These are phyloP conservation scores for Gymnopus androsaceus DNA, from an alignment of 1,284 basidiomycete species.

Conservation along the genomic window DNA sequence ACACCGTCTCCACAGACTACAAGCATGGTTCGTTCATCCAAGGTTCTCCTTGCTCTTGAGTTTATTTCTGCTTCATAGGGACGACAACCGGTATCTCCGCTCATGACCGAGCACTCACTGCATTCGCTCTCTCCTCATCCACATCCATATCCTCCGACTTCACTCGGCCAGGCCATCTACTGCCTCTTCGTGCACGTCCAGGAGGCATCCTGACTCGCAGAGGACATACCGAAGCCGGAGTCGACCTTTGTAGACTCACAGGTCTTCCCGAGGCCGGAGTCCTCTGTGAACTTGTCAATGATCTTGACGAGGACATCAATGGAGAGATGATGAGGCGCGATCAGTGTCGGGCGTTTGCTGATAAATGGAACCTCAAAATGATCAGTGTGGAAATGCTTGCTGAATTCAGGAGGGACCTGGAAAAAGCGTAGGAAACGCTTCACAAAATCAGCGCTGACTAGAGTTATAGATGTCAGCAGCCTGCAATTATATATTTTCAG, in stretches of 20 bases:
- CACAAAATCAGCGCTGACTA: no score
- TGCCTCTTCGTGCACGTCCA: slow-evolving; percentile 84
- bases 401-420: slow-evolving; percentile 19
- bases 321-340: slow-evolving; percentile 97
- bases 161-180: slow-evolving; percentile 92
- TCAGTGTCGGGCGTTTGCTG: slow-evolving; percentile 92
- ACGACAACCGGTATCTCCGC: slow-evolving; percentile 98
- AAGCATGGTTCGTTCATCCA: slow-evolving; percentile 63
- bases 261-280: slow-evolving; percentile 80
- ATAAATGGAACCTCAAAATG: slow-evolving; percentile 89
- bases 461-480: no score
- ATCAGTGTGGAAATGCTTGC: slow-evolving; percentile 88
- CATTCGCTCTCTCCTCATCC: slow-evolving; percentile 75
- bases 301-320: slow-evolving; percentile 81
- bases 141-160: slow-evolving; percentile 72
- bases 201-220: slow-evolving; percentile 85
- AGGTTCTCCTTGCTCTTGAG: background rate
- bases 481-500: no score
- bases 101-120: slow-evolving; percentile 90
- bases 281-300: slow-evolving; percentile 95
- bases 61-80: slow-evolving; percentile 44
- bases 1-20: slow-evolving; percentile 97
- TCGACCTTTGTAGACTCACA: slow-evolving; percentile 87
- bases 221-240: slow-evolving; percentile 92
- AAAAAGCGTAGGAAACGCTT: background rate